phyloP scores from a whole-genome alignment of 2,329 filamentous ascomycete species.

The Colletotrichum sp. region DNA sequence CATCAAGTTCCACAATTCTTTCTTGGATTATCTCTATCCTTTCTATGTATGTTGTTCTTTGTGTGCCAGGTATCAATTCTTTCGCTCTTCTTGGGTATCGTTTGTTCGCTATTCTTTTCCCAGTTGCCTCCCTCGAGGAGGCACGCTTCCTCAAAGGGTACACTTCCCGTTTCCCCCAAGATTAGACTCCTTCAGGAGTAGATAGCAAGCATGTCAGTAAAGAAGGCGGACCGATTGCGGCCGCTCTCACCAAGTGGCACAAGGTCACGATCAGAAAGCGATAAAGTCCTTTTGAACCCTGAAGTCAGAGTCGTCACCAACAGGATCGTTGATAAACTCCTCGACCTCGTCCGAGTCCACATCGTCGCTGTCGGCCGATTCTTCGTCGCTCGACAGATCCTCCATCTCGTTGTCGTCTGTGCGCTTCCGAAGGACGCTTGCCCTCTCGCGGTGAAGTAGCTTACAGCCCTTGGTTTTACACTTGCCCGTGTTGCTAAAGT shows the following conservation, averaged over 20 bases:
- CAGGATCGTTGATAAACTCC: slow-evolving; percentile 65
- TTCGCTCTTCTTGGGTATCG: slow-evolving; percentile 9
- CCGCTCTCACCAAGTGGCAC: slow-evolving; percentile 8
- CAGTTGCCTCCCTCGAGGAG: neutral
- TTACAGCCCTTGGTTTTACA: slow-evolving; percentile 85
- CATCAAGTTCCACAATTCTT: neutral
- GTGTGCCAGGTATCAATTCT: slow-evolving; percentile 8
- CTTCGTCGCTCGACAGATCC: slow-evolving; percentile 82
- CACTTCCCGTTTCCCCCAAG: neutral
- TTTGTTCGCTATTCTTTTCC: neutral
- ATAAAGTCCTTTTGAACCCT: slow-evolving; percentile 66
- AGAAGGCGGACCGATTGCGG: neutral
- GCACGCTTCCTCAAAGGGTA: neutral
- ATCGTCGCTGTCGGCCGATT: slow-evolving; percentile 74
- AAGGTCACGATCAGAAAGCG: slow-evolving; percentile 34
- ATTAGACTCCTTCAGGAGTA: slow-evolving; percentile 1
- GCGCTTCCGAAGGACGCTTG: slow-evolving; percentile 77
- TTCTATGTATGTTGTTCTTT: neutral
- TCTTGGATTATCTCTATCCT: slow-evolving; percentile 14
- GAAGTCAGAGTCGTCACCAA: slow-evolving; percentile 60
- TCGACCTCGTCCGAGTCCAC: slow-evolving; percentile 79
- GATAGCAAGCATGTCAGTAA: slow-evolving; percentile 22
- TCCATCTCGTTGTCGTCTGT: slow-evolving; percentile 59
- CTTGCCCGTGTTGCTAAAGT: slow-evolving; percentile 88
- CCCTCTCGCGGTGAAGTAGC: slow-evolving; percentile 86